These are phyloP conservation scores for Glebionis coronaria DNA, from an alignment of 129 eudicot genomes.

Conservation along the genomic window DNA sequence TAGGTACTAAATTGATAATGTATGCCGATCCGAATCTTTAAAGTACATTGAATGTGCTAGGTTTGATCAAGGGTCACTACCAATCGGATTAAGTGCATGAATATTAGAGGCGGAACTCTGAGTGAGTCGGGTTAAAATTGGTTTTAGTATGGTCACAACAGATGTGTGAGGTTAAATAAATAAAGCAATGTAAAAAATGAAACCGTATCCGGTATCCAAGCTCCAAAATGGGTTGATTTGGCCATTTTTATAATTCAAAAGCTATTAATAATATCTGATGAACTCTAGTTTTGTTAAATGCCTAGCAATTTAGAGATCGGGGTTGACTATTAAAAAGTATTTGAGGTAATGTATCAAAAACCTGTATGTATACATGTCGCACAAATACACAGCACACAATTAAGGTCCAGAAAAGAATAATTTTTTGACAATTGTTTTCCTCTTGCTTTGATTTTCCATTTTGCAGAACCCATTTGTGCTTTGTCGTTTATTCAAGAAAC, in stretches of 20 bases:
- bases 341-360: background rate
- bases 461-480: constrained; percentile 66
- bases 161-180: background rate
- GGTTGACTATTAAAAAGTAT: background rate
- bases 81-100: background rate
- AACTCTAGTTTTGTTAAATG: constrained; percentile 2
- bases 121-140: background rate
- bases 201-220: too few relatives aligned
- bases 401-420: too few relatives aligned
- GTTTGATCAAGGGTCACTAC: background rate
- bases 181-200: too few relatives aligned
- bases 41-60: background rate
- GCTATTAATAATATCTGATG: background rate
- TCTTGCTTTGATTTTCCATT: constrained; percentile 13
- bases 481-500: constrained; percentile 73
- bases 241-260: background rate
- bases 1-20: background rate
- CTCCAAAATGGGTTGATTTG: background rate
- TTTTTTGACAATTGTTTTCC: background rate
- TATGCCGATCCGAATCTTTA: background rate
- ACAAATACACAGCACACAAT: too few relatives aligned
- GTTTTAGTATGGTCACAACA: background rate
- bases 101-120: background rate
- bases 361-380: too few relatives aligned
- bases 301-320: background rate